Percentiles rank a stretch among this genome's conserved stretches.
Evolutionary conservation across 805 yeast species (phyloP).

Genomic region (Monosporozyma yasuniensis): DNA sequence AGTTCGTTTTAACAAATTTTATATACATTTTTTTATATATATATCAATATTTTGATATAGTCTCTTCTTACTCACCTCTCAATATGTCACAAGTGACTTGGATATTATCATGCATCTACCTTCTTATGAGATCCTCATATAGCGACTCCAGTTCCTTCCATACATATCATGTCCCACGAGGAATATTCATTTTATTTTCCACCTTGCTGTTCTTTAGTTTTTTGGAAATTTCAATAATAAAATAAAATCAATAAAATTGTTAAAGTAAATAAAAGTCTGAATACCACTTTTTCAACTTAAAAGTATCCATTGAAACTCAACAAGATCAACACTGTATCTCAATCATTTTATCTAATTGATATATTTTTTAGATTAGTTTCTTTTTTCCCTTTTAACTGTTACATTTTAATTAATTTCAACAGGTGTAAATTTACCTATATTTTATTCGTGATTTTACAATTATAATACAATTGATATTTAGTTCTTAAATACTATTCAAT

Average conservation of each 20-base stretch:
- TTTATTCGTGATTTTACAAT: not conserved
- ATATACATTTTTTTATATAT: not conserved
- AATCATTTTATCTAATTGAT: not conserved
- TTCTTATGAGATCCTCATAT: too few species aligned
- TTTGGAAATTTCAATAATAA: not conserved
- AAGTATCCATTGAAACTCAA: not conserved
- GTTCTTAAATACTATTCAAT: not conserved
- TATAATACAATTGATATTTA: not conserved
- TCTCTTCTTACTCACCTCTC: not conserved
- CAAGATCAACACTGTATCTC: not conserved
- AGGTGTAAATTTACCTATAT: not conserved
- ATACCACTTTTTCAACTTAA: not conserved
- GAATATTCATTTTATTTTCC: not conserved
- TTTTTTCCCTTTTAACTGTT: not conserved
- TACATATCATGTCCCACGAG: too few species aligned
- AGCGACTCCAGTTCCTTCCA: too few species aligned
- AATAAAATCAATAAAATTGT: not conserved
- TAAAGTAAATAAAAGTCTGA: not conserved
- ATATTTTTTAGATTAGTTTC: not conserved
- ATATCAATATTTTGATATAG: too few species aligned
- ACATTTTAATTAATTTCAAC: not conserved
- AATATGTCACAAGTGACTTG: not conserved
- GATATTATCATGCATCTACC: too few species aligned
- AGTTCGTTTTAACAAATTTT: not conserved
- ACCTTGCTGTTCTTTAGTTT: not conserved